Evolutionary conservation across 2,329 filamentous ascomycete species (phyloP), one percentile per base, ranked within the genome.

Genomic region (Rasamsonia emersonii): DNA sequence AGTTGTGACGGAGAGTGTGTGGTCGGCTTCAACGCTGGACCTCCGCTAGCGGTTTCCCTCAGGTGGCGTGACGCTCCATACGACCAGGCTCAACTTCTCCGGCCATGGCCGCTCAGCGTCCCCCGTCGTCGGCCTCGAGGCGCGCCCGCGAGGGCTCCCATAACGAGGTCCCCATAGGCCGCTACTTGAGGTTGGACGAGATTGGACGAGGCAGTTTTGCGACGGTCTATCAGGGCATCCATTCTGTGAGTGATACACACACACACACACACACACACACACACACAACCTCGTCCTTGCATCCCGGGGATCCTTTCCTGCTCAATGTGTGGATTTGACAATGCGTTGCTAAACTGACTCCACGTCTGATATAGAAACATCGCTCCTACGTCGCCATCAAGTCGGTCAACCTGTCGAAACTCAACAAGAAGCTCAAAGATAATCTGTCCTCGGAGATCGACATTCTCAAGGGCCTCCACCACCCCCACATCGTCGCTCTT

Each of bases 191-290:
- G 51, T 76, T 86, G 47, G 79, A 82, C 47, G 85, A 95, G 65
- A 95, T 96, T 56, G 91, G 91, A 42, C 91, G 91, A 65, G 91
- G 91, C 41, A 96, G 91, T 67, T 98, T 96, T 68, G 91, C 91
- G 44, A 86, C 86, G 46, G 91, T 98, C 45, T 96, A 91, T 59
- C 77, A 82, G 56, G 86, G 84, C 43, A 77, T 79, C 47, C 84
- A 93, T 63, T 82, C 82, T 65, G 86, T 93, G 65, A 62, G 79
- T 64, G n/a, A n/a, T n/a, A n/a, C n/a, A n/a, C n/a, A n/a, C n/a
- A n/a, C n/a, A n/a, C n/a, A n/a, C n/a, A n/a, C n/a, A n/a, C n/a
- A n/a, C n/a, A n/a, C n/a, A n/a, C n/a, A n/a, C n/a, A n/a, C n/a
- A n/a, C n/a, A n/a, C n/a, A n/a, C n/a, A n/a, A n/a, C n/a, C n/a